Conservation (phyloP, 2,329 filamentous ascomycete genomes). For the Fusarium guadeloupense region DNA sequence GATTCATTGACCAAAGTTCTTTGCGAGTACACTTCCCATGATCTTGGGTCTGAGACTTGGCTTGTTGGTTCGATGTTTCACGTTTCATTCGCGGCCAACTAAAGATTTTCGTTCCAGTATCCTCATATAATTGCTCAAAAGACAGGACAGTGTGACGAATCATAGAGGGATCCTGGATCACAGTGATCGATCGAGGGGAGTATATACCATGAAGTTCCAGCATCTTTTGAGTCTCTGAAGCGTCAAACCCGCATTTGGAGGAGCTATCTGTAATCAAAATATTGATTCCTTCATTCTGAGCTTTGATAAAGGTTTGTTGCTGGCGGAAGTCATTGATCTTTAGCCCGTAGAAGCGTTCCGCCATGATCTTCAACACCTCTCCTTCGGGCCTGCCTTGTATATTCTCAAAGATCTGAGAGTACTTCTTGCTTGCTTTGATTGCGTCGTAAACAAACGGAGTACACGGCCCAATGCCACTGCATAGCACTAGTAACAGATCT, state of each 20-base stretch:
- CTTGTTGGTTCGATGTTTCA: fast-evolving
- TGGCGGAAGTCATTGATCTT: neutral
- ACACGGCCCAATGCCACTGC: conserved; percentile 10
- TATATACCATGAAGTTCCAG: fast-evolving
- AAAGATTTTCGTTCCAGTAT: fast-evolving
- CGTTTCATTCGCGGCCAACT: neutral
- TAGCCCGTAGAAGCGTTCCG: neutral
- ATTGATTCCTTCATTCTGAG: fast-evolving
- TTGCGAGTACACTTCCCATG: neutral
- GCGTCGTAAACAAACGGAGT: conserved; percentile 16
- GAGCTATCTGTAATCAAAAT: conserved; percentile 1
- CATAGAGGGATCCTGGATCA: conserved; percentile 26
- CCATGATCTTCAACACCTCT: conserved; percentile 10
- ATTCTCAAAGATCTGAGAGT: neutral
- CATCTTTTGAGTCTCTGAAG: neutral
- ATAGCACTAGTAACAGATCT: neutral
- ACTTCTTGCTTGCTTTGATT: conserved; percentile 3
- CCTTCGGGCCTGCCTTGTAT: conserved; percentile 9
- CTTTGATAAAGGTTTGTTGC: fast-evolving
- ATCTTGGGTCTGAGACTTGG: fast-evolving
- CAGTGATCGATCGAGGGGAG: neutral
- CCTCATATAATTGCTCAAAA: neutral
- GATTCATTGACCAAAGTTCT: conserved; percentile 23
- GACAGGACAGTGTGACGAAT: neutral
- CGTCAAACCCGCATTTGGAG: neutral